Base-by-base conservation (phyloP, 2,329 filamentous ascomycete genomes). In the Trichophyton verrucosum region DNA sequence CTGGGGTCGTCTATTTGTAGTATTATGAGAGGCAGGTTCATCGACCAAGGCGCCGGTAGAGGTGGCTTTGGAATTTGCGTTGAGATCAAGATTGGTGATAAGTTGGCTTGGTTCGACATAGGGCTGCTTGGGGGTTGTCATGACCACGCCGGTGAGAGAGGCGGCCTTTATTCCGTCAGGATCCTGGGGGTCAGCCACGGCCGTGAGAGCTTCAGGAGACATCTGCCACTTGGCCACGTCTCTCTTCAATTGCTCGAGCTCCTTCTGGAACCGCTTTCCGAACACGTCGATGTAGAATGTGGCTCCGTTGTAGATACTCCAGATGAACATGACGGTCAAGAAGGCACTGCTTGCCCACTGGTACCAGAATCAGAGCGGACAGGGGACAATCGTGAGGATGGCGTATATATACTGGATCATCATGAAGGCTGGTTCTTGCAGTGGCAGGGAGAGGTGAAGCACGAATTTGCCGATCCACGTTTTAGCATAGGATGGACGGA, bases 251-350 rank as follows among this genome's bases (percentile, higher is more conserved):
- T 86, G 82, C 71, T 99, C 91, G 11, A 99, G 80, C 73, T 99
- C 94, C 71, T 92, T 96, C 78, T 99, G 90, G 79, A 99, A 97
- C 1, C 91, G 85, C 68, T 89, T 95, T 60, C 95, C 94, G 72
- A 97, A 99, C 1, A 97, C 89, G 68, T 99, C 94, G 69, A 99
- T 97, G 75, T 99, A 99, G 74, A 88, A 99, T 0, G 91, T 97
- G 17, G 94, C 90, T 36, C 94, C 94, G 68, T 99, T 99, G 77
- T 96, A 95, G 61, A 96, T 87, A 67, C 89, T 95, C 91, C 91
- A 96, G 49, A 84, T 80, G 70, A 99, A 97, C n/a, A 99, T 85
- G 1, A 83, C 76, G 60, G 86, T 79, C 53, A 99, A 79, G 75
- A 96, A 99, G 0, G 73, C 66, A 1, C 86, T 84, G 46, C 88